These are phyloP conservation scores for Kluyveromyces dobzhanskii DNA, from an alignment of 805 yeast species.

Conservation along the genomic window DNA sequence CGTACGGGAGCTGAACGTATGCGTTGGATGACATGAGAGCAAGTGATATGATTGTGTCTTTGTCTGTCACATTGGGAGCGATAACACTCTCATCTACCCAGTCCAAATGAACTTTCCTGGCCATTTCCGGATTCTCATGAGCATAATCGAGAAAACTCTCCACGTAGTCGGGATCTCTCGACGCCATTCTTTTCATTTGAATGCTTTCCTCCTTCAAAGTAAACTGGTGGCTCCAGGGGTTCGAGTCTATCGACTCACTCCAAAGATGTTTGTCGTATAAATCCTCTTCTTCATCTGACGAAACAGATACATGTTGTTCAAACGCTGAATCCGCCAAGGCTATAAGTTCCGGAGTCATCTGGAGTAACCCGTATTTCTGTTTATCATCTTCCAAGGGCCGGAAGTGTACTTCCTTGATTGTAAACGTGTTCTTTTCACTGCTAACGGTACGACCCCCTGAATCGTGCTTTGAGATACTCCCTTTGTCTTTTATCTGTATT, in stretches of 20 bases:
- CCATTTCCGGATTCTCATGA: slow-evolving; percentile 26
- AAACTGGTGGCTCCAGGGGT: slow-evolving; percentile 21
- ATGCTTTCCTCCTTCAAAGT: slow-evolving; percentile 9
- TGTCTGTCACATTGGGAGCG: slow-evolving; percentile 72
- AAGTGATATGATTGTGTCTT: slow-evolving; percentile 59
- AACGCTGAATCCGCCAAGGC: slow-evolving; percentile 10
- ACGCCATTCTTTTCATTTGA: slow-evolving; percentile 31
- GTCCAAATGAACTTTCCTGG: slow-evolving; percentile 38
- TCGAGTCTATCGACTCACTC: slow-evolving; percentile 11
- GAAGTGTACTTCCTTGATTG: slow-evolving; percentile 14
- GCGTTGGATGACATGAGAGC: slow-evolving; percentile 90
- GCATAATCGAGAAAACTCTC: slow-evolving; percentile 61
- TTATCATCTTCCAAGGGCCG: neutral
- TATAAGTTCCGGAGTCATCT: slow-evolving; percentile 12
- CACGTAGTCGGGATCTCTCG: slow-evolving; percentile 51
- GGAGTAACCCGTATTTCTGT: slow-evolving; percentile 13
- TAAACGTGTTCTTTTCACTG: slow-evolving; percentile 8
- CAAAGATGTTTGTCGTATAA: slow-evolving; percentile 11
- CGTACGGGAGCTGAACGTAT: slow-evolving; percentile 66
- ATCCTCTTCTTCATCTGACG: slow-evolving; percentile 6
- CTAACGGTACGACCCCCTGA: neutral
- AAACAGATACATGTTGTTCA: slow-evolving; percentile 8
- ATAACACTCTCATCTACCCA: slow-evolving; percentile 51
- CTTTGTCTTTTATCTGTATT: neutral
- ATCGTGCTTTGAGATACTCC: neutral